Evolutionary conservation across 2,329 filamentous ascomycete genomes (phyloP), one percentile per base, ranked within the genome.

Genomic region (Colletotrichum sp.): DNA sequence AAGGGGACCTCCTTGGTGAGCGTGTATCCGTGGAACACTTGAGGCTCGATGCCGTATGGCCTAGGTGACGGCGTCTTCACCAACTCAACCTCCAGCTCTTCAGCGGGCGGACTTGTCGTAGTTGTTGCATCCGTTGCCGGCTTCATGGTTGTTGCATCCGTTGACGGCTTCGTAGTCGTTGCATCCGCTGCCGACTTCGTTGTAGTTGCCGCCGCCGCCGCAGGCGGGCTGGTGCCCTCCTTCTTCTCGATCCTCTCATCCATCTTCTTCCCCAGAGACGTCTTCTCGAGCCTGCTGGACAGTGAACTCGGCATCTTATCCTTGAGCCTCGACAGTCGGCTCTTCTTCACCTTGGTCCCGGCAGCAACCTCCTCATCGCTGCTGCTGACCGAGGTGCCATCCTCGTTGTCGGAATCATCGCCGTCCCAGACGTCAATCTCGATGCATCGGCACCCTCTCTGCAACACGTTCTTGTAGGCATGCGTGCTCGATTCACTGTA

Each of bases 351-450:
- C 22, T 72, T 71, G 18, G 55, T 36, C 12, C 18, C 61, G 12
- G 32, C 69, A 10, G 56, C 58, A 8, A 67, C 78, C 66, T 81
- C 80, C 58, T 87, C 84, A 18, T 94, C 93, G 22, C 92, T 85
- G 62, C 85, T 86, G 70, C 83, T 87, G 68, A 84, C 85, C 69
- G 84, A 87, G 10, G 81, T 91, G 87, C 83, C 94, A 89, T 84
- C 94, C 88, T 84, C 92, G 82, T 86, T 94, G 90, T 84, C 94
- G 80, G 80, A 95, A 80, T 96, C 93, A 72, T 94, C 92, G 56
- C 96, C 96, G 82, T 98, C 95, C 96, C 96, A 98, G 80, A 97
- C 97, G 81, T 98, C 96, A 76, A 98, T 95, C 86, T 98, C 96
- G 75, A 98, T 93, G 84, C 96, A 98, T 22, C 96, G 93, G 80